Conservation (phyloP, 83 land plant species). For the Larix sibirica region DNA sequence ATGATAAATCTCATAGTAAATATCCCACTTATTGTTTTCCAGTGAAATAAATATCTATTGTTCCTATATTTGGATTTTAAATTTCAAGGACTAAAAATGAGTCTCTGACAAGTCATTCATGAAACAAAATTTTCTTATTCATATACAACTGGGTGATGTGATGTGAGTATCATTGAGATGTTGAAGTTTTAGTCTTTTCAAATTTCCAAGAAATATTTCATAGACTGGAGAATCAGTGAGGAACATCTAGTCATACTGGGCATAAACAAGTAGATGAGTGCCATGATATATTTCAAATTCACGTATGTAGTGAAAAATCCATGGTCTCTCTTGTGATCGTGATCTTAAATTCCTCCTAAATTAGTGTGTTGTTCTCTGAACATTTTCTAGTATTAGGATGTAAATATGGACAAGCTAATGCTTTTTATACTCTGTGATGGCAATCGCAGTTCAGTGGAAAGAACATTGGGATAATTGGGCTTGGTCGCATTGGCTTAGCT, state of each 20-base stretch:
- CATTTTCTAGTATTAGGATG: not conserved
- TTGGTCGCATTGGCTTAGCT: constrained; percentile 92
- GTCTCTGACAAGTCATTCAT: not conserved
- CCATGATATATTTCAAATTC: not conserved
- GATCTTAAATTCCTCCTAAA: not conserved
- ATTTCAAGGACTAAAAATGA: not conserved
- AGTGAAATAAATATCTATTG: not conserved
- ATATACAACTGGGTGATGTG: not conserved
- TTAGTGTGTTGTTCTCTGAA: not conserved
- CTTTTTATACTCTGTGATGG: not conserved
- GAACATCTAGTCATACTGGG: not conserved
- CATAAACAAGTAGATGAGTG: not conserved
- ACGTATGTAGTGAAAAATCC: not conserved
- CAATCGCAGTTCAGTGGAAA: constrained; percentile 80
- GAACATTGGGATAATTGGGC: constrained; percentile 83
- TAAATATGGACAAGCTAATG: not conserved
- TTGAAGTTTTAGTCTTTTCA: not conserved
- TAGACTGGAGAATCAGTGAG: not conserved
- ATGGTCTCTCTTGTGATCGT: not conserved
- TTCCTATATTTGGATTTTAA: not conserved
- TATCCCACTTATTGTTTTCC: not conserved
- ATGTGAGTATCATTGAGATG: not conserved
- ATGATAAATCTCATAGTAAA: not conserved
- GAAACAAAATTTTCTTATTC: not conserved
- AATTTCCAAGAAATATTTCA: not conserved